Evolutionary conservation across 805 yeast genomes (phyloP).

Genomic region (Yarrowia osloensis): DNA sequence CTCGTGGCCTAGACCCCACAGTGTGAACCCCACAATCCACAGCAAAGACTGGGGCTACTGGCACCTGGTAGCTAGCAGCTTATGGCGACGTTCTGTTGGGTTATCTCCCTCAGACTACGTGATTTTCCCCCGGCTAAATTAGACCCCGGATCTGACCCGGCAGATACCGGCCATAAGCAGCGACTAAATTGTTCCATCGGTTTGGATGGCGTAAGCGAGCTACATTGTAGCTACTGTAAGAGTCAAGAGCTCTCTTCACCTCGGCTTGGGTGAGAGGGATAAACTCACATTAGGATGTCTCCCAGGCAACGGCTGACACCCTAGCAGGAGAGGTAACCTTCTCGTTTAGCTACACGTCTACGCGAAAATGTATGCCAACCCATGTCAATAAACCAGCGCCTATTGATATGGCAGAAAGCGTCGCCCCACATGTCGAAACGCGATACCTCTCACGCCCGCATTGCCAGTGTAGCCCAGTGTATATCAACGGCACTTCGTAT

Average conservation of each 20-base stretch:
- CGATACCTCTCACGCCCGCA: background rate
- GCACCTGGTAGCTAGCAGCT: too few relatives aligned
- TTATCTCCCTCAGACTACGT: background rate
- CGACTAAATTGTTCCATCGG: background rate
- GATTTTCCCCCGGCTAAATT: background rate
- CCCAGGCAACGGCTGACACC: background rate
- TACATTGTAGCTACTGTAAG: background rate
- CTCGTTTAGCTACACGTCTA: too few relatives aligned
- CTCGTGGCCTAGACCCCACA: background rate
- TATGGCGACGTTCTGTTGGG: background rate
- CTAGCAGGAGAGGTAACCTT: too few relatives aligned
- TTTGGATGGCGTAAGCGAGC: background rate
- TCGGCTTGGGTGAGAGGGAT: background rate
- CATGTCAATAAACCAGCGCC: too few relatives aligned
- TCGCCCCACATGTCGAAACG: too few relatives aligned
- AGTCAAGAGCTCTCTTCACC: background rate
- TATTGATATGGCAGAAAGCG: too few relatives aligned
- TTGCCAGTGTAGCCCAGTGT: background rate
- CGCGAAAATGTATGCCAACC: too few relatives aligned
- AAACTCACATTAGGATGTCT: background rate
- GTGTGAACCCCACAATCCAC: background rate
- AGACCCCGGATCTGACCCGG: constrained; percentile 1
- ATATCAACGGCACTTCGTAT: background rate
- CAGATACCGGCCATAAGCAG: background rate
- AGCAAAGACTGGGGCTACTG: too few relatives aligned